These are phyloP conservation scores for Astrephomene gubernaculifera DNA, from an alignment of 139 green algal species.

Conservation along the genomic window DNA sequence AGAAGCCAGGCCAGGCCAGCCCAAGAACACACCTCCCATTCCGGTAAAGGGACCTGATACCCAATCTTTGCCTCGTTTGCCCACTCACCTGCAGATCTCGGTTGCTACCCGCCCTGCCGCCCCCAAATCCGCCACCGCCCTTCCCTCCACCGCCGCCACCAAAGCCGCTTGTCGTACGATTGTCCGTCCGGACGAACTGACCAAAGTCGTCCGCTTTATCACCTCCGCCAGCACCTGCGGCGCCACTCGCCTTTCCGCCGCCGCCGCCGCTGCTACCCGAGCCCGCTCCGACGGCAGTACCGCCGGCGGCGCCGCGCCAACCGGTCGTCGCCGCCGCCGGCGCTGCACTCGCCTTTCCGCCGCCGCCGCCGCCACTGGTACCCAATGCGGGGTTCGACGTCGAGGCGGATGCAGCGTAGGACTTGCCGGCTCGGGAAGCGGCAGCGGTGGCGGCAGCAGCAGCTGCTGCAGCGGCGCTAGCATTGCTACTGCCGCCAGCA, in stretches of 20 bases:
- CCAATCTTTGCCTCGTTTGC: too few species aligned
- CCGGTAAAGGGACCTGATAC: too few species aligned
- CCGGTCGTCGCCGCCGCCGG: not conserved
- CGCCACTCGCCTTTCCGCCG: not conserved
- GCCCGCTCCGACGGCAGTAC: not conserved
- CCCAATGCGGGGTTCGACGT: not conserved
- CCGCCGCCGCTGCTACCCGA: not conserved
- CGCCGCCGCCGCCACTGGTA: not conserved
- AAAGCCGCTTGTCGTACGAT: not conserved
- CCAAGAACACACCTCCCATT: too few species aligned
- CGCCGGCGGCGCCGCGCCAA: not conserved
- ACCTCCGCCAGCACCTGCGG: not conserved
- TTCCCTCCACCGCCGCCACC: not conserved
- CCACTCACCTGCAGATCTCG: slow-evolving; percentile 9
- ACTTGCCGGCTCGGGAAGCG: too few species aligned
- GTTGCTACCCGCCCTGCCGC: slow-evolving; percentile 15
- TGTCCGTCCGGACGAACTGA: not conserved
- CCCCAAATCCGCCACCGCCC: not conserved
- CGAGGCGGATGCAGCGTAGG: not conserved
- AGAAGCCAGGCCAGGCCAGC: too few species aligned
- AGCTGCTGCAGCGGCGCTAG: not conserved
- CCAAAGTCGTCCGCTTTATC: slow-evolving; percentile 16
- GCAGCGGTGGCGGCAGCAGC: not conserved
- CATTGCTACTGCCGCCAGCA: not conserved
- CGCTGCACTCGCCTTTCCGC: not conserved